Base-by-base conservation (phyloP, 495 filamentous ascomycete species). In the Xylaria longipes region DNA sequence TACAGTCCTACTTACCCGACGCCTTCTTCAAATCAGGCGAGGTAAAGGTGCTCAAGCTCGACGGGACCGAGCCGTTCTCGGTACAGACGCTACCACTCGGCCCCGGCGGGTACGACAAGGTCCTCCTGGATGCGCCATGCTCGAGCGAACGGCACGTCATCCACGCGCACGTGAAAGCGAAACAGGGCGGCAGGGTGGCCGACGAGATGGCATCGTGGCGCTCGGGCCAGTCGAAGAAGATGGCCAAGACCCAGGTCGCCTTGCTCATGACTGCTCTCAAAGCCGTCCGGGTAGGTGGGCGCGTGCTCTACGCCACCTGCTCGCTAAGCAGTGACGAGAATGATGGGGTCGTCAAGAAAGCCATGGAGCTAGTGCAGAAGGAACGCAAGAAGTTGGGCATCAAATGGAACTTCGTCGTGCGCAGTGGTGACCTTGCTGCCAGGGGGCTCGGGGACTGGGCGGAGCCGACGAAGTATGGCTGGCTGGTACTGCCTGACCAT, bases 151-250 rank as follows among this genome's bases (percentile, higher is more conserved):
- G 70, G 45, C 70, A 72, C 20, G 65, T 72, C 5, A 37, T 72
- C 56, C 70, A 72, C 41, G 63, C 70, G 50, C 63, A 68, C 5
- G 56, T 5, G 29, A 68, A 33, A 31, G 70, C 63, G 43, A 50
- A n/a, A 25, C 63, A 54, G 14, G 52, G 69, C 37, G 62, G 69
- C 29, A 31, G 69, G 48, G 46, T 31, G 15, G 69, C 69, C 1
- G 69, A 66, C 37, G 69, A 71, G 62, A 71, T 71, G 69, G 31
- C 69, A 5, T 71, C 69, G 45, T 72, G 70, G 70, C 61, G 65
- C 4, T 63, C 70, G 14, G 70, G 70, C 11, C 70, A 72, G 33
- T 72, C 70, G 31, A 72, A 60, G 56, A 72, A 72, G 64, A 62
- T 68, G 70, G 70, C 69, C n/a, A 72, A 68, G 56, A 57, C 35